Base-by-base conservation (phyloP, 768 basidiomycete species). In the Pleurotus eryngii region DNA sequence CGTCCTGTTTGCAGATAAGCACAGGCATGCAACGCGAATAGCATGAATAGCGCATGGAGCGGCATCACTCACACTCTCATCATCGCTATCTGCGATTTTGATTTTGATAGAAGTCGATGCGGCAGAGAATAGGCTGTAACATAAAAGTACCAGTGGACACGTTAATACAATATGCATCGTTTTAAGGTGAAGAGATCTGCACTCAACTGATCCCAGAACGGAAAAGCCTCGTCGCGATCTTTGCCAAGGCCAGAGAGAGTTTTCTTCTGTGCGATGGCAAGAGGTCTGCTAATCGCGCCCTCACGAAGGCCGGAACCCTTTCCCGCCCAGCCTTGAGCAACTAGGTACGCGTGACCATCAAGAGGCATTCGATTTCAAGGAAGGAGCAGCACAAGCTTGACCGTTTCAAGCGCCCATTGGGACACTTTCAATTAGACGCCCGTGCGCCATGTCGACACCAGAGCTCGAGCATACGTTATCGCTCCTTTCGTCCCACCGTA, bases 191-290 rank as follows among this genome's bases (percentile, higher is more conserved):
- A 30, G 53, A 59, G 26, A 48, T 43, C 3, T 24, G 14, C n/a
- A 49, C 46, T 81, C 91, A 64, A 96, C 94, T 97, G 93, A 69
- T 98, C 95, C 95, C 95, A 98, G 81, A 98, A 98, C 50, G 95
- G 94, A 68, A 95, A 94, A 0, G 93, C 92, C 64, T 95, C 94
- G 65, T 96, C 95, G 62, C 94, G 82, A 70, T 98, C 92, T 69
- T 93, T 95, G 56, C 95, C 95, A 57, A 98, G 71, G 2, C 95
- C 95, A 8, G 83, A 75, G n/a, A 95, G 76, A 4, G 81, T 91
- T 72, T 87, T 88, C 76, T 97, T 97, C 68, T 90, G 89, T 1
- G 87, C 80, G 40, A 94, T 82, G 4, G 87, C 80, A 30, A 98
- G 73, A 1, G 95, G 95, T 5, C 83, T 80, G 17, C 76, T 77